Percentiles rank a stretch among this genome's conserved stretches.
phyloP scores from a whole-genome alignment of 164 flowering plant genomes.

The Macadamia tetraphylla region DNA sequence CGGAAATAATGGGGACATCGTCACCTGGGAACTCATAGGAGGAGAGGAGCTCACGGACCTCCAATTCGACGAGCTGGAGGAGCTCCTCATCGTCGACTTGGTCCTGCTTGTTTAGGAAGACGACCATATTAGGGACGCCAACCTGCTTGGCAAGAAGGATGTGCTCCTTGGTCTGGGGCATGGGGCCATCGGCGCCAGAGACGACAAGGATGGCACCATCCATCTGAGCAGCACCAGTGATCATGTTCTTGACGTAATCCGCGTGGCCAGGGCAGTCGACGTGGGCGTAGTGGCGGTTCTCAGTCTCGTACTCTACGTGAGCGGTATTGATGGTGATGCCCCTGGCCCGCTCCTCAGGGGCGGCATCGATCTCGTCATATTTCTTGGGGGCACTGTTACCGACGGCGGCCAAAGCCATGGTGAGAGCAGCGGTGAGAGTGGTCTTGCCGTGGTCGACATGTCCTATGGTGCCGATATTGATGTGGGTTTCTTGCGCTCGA shows the following conservation, averaged over 20 bases:
- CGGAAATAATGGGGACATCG: too few species aligned
- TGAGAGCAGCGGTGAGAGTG: conserved; percentile 22
- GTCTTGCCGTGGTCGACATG: conserved; percentile 41
- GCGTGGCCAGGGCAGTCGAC: too few species aligned
- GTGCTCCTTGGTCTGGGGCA: too few species aligned
- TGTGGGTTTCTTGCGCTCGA: conserved; percentile 39
- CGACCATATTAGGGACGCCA: too few species aligned
- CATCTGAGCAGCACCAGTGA: background rate
- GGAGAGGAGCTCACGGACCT: too few species aligned
- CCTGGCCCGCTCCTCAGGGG: background rate
- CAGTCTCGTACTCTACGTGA: background rate
- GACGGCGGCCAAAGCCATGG: background rate
- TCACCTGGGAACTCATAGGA: too few species aligned
- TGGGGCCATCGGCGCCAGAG: too few species aligned
- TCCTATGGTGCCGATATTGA: conserved; percentile 36
- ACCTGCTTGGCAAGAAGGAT: too few species aligned
- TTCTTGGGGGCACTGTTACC: conserved; percentile 1
- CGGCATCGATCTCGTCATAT: background rate
- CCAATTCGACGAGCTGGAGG: too few species aligned
- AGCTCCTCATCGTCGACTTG: too few species aligned
- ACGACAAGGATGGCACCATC: background rate
- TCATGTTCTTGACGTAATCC: background rate
- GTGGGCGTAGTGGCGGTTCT: background rate
- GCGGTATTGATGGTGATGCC: conserved; percentile 1
- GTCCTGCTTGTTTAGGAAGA: too few species aligned